Base-by-base conservation (phyloP, 2,329 filamentous ascomycete species). In the Chaetomiaceae sp. region DNA sequence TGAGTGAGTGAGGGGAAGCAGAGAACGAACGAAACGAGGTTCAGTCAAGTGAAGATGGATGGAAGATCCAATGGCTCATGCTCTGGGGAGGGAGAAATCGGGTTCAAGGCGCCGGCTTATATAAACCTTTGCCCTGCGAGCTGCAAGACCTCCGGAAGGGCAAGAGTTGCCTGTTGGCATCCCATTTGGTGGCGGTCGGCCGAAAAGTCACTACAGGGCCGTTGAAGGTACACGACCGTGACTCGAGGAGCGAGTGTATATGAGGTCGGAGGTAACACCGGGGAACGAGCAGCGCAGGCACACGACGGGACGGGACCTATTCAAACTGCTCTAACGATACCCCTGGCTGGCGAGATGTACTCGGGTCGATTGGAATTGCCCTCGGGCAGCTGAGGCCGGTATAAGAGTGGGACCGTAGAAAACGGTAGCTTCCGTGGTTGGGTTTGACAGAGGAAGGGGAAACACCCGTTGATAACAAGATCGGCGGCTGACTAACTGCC, bases 241-340 rank as follows among this genome's bases (percentile, higher is more conserved):
- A 37, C 33, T 36, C 46, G 52, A 46, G 16, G 46, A 38, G n/a
- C 52, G 47, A 49, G 51, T 54, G 38, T 44, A 20, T n/a, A 34
- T 30, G 16, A 18, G 9, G 40, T 1, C 14, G 13, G 25, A 10
- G 33, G 51, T 54, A 14, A 47, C 52, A 54, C 52, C 23, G 23
- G 37, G 14, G 23, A 46, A 11, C 34, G 50, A 54, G 42, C 32
- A 11, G 42, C 47, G 52, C 42, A 50, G 46, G 29, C 27, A 54
- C 34, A 34, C 52, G 41, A 29, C 20, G 10, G 37, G 36, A 47
- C 27, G 27, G 21, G 13, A 32, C 21, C 36, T n/a, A n/a, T n/a
- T n/a, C n/a, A n/a, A n/a, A n/a, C n/a, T n/a, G n/a, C n/a, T n/a
- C n/a, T n/a, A n/a, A n/a, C n/a, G n/a, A n/a, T n/a, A n/a, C n/a